Conservation (phyloP, 495 filamentous ascomycete species). For the Aspergillus heteromorphus region DNA sequence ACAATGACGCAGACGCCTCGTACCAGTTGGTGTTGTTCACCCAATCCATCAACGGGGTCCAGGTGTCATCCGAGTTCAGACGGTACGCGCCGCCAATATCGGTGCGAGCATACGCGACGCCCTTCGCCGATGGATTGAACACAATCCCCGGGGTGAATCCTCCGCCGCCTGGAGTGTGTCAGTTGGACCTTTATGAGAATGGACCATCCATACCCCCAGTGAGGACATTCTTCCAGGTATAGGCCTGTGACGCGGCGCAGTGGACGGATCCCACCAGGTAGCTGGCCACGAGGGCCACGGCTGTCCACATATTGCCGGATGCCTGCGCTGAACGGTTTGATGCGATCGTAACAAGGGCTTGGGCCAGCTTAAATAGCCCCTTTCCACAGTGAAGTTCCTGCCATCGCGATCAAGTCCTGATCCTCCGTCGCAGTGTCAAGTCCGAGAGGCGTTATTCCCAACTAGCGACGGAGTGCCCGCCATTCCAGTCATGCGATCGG, state of each 20-base stretch:
- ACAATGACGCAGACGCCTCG: background rate
- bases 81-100: slow-evolving; percentile 15
- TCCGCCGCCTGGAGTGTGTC: slow-evolving; percentile 5
- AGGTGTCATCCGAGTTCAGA: slow-evolving; percentile 13
- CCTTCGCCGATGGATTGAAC: slow-evolving; percentile 11
- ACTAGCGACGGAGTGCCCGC: too few relatives aligned
- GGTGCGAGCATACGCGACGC: slow-evolving; percentile 11
- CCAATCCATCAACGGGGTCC: slow-evolving; percentile 10
- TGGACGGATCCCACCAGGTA: background rate
- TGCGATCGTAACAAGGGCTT: too few relatives aligned
- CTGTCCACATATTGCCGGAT: background rate
- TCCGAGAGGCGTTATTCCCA: too few relatives aligned
- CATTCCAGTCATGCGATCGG: too few relatives aligned
- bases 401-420: too few relatives aligned
- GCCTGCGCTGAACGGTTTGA: background rate
- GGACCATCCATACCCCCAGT: slow-evolving; percentile 8
- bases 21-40: slow-evolving; percentile 9
- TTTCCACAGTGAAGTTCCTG: too few relatives aligned
- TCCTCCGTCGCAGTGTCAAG: too few relatives aligned
- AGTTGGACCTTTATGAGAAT: background rate
- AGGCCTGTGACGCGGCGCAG: slow-evolving; percentile 10
- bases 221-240: slow-evolving; percentile 14
- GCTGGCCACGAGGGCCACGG: slow-evolving; percentile 1
- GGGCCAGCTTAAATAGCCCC: too few relatives aligned
- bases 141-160: slow-evolving; percentile 12